A percentile compares a stretch with the other conserved stretches of the same genome.
phyloP scores from a whole-genome alignment of 164 flowering plant genomes.

The Stephania cephalantha region DNA sequence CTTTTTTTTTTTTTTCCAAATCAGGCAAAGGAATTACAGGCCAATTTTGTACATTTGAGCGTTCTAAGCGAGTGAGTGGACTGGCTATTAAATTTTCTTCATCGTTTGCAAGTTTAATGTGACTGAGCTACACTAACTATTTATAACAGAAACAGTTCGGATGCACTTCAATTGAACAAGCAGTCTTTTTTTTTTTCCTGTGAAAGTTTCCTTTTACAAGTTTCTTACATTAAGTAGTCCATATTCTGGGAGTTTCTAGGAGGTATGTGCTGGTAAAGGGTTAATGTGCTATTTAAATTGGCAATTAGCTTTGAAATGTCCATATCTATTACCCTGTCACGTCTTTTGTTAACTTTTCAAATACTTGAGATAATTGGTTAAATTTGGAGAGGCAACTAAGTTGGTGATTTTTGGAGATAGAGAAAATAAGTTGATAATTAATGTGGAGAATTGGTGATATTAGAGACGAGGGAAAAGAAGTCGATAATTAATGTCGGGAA shows the following conservation, averaged over 20 bases:
- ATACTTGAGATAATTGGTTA: no score
- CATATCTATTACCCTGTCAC: no score
- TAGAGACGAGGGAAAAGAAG: no score
- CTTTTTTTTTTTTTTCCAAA: not conserved
- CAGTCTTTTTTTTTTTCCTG: not conserved
- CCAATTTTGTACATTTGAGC: conserved; percentile 73
- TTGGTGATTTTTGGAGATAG: no score
- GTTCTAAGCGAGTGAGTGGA: conserved; percentile 72
- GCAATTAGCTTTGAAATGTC: no score
- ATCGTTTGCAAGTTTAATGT: not conserved
- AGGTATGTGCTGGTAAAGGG: not conserved
- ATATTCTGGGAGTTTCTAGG: not conserved
- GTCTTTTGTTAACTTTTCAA: no score
- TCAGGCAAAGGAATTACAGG: conserved; percentile 84
- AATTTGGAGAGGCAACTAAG: no score
- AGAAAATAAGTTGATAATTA: no score
- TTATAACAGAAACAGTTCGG: no score
- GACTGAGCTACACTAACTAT: not conserved
- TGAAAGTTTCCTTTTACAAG: not conserved
- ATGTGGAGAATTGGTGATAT: no score
- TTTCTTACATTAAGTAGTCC: not conserved
- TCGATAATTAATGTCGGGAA: no score
- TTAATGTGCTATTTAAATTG: not conserved
- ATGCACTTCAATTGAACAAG: not conserved
- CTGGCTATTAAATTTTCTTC: not conserved